Conservation (phyloP, 2,329 filamentous ascomycete genomes). For the Diaporthe sp. region DNA sequence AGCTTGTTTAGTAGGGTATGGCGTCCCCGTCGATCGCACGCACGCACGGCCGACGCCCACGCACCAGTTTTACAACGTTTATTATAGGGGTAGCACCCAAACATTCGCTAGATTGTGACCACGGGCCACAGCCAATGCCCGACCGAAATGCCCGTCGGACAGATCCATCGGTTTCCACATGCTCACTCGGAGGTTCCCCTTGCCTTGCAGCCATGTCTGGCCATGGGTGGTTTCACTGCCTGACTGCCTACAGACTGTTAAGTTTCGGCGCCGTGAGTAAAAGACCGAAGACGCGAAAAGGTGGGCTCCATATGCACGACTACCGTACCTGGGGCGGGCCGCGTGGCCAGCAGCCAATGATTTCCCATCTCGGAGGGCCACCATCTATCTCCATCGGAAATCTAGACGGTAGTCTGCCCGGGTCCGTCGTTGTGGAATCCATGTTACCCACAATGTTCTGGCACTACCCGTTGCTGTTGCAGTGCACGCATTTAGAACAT, state of each 20-base stretch:
- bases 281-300: slow-evolving; percentile 30
- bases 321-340: neutral
- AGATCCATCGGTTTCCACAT: neutral
- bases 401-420: neutral
- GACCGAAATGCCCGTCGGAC: neutral
- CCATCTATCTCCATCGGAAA: neutral
- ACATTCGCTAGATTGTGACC: neutral
- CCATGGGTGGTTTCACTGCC: neutral
- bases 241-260: neutral
- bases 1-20: slow-evolving; percentile 10
- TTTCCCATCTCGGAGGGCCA: neutral
- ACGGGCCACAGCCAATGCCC: neutral
- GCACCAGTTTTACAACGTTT: neutral
- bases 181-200: neutral
- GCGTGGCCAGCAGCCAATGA: slow-evolving; percentile 15
- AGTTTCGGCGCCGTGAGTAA: slow-evolving; percentile 1
- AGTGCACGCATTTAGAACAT: neutral
- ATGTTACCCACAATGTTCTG: neutral
- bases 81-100: too few species aligned
- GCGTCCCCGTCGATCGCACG: neutral
- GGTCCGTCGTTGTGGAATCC: neutral
- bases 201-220: neutral
- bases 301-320: slow-evolving; percentile 18
- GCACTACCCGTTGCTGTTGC: neutral
- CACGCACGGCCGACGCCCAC: neutral